These are phyloP conservation scores for Leishmania arabica DNA, from an alignment of 208 protist species.

Conservation along the genomic window DNA sequence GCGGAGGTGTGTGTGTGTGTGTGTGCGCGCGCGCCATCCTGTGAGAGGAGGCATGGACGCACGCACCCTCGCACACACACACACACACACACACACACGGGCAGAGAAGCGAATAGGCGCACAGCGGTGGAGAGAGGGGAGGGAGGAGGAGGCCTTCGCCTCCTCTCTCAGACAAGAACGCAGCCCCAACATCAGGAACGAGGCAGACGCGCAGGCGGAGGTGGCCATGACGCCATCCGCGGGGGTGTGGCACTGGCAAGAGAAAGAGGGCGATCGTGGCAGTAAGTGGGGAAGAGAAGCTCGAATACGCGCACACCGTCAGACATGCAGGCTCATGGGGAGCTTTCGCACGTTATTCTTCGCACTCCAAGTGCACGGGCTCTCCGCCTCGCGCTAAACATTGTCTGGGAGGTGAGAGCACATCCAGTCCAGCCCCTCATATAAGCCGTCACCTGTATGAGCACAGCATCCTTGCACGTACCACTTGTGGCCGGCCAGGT, in stretches of 20 bases:
- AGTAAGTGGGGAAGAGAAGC: background rate
- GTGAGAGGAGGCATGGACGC: background rate
- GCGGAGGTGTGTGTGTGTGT: background rate
- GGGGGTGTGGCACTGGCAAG: background rate
- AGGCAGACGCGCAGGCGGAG: background rate
- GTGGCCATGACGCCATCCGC: background rate
- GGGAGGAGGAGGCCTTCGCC: background rate
- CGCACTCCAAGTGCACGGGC: background rate
- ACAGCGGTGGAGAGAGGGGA: conserved; percentile 81
- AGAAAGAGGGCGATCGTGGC: background rate
- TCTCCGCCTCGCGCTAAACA: background rate
- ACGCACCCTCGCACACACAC: conserved; percentile 6
- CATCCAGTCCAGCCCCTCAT: conserved; percentile 98
- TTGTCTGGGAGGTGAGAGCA: conserved; percentile 64
- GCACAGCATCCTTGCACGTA: conserved; percentile 96
- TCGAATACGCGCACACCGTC: background rate
- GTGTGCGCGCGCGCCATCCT: too few relatives aligned
- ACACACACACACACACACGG: background rate
- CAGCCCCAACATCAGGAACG: conserved; percentile 68
- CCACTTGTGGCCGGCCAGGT: conserved; percentile 75
- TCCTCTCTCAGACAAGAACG: background rate
- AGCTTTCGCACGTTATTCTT: background rate
- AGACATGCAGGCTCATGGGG: background rate
- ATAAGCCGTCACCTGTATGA: conserved; percentile 95
- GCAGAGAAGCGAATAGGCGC: conserved; percentile 12